A percentile compares a stretch with the other conserved stretches of the same genome.
Evolutionary conservation across 2,329 filamentous ascomycete genomes (phyloP).

Genomic region (Aspergillus fischeri): DNA sequence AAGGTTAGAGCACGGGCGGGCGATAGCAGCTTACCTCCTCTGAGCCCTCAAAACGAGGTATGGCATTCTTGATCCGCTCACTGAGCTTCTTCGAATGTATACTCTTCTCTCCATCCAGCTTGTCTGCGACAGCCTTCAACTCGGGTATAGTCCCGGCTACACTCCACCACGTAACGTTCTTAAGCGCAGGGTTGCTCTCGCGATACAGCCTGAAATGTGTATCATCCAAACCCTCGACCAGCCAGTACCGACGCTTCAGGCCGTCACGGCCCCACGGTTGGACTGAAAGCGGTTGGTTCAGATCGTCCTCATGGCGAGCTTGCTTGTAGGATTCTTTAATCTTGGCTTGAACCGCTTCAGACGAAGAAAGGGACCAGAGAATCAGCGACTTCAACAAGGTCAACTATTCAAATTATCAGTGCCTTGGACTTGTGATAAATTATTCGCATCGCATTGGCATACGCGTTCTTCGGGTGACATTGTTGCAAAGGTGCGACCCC

Average conservation of each 20-base stretch:
- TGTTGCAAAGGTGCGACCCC: slow-evolving; percentile 72
- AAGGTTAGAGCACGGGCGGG: not conserved
- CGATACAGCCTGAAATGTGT: slow-evolving; percentile 91
- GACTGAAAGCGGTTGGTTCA: slow-evolving; percentile 82
- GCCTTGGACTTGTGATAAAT: slow-evolving; percentile 1
- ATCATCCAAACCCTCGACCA: slow-evolving; percentile 91
- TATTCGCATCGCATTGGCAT: slow-evolving; percentile 30
- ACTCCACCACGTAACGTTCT: slow-evolving; percentile 83
- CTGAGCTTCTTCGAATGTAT: slow-evolving; percentile 75
- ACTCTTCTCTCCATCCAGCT: slow-evolving; percentile 73
- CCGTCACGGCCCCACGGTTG: slow-evolving; percentile 88
- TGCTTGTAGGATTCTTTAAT: slow-evolving; percentile 89
- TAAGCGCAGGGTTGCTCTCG: slow-evolving; percentile 78
- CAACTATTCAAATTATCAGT: slow-evolving; percentile 53
- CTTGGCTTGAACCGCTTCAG: slow-evolving; percentile 73
- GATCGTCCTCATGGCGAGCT: slow-evolving; percentile 69
- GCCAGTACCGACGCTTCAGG: slow-evolving; percentile 86
- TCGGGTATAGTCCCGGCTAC: slow-evolving; percentile 90
- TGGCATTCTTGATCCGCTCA: slow-evolving; percentile 70
- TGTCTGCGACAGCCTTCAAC: slow-evolving; percentile 68
- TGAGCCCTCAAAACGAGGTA: slow-evolving; percentile 87
- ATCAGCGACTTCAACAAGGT: slow-evolving; percentile 77
- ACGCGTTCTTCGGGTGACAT: slow-evolving; percentile 82
- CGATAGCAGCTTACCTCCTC: slow-evolving; percentile 64
- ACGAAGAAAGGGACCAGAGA: slow-evolving; percentile 85